phyloP scores from a whole-genome alignment of 2,329 filamentous ascomycete genomes.

The Septoria petroselini region DNA sequence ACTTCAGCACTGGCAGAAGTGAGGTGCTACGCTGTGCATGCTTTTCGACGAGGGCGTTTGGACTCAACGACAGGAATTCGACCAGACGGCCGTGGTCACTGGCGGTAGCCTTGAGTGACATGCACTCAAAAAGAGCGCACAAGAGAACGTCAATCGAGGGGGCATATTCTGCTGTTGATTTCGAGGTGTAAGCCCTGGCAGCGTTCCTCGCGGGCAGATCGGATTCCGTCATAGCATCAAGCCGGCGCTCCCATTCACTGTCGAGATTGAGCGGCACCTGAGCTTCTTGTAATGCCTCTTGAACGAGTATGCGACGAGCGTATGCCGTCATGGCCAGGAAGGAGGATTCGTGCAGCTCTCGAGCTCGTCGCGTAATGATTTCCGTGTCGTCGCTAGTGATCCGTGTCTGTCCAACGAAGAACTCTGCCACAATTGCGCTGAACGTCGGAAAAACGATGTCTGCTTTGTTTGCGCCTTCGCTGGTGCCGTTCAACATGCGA shows the following conservation, averaged over 20 bases:
- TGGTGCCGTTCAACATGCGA: slow-evolving; percentile 55
- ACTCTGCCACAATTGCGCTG: slow-evolving; percentile 44
- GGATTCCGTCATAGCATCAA: slow-evolving; percentile 69
- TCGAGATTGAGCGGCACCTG: slow-evolving; percentile 51
- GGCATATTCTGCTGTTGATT: slow-evolving; percentile 40
- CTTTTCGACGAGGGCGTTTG: slow-evolving; percentile 52
- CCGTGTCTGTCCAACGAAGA: slow-evolving; percentile 41
- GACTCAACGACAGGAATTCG: slow-evolving; percentile 54
- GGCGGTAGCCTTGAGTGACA: slow-evolving; percentile 35
- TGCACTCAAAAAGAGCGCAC: slow-evolving; percentile 28
- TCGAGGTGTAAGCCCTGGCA: slow-evolving; percentile 54
- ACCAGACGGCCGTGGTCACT: slow-evolving; percentile 41
- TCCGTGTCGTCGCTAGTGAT: slow-evolving; percentile 30
- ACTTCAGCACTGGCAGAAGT: slow-evolving; percentile 61
- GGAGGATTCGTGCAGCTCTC: slow-evolving; percentile 24
- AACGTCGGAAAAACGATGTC: slow-evolving; percentile 46
- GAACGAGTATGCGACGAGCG: slow-evolving; percentile 56
- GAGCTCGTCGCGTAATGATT: slow-evolving; percentile 24
- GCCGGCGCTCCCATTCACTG: slow-evolving; percentile 77
- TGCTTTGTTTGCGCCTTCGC: slow-evolving; percentile 22
- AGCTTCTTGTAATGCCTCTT: slow-evolving; percentile 51
- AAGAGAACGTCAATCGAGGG: slow-evolving; percentile 31
- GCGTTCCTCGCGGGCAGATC: slow-evolving; percentile 63
- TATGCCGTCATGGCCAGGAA: slow-evolving; percentile 33
- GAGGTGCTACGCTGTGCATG: slow-evolving; percentile 51